Percentiles rank a stretch among this genome's conserved stretches.
Conservation (phyloP, 2,329 filamentous ascomycete genomes). For the Didymella pinodella region DNA sequence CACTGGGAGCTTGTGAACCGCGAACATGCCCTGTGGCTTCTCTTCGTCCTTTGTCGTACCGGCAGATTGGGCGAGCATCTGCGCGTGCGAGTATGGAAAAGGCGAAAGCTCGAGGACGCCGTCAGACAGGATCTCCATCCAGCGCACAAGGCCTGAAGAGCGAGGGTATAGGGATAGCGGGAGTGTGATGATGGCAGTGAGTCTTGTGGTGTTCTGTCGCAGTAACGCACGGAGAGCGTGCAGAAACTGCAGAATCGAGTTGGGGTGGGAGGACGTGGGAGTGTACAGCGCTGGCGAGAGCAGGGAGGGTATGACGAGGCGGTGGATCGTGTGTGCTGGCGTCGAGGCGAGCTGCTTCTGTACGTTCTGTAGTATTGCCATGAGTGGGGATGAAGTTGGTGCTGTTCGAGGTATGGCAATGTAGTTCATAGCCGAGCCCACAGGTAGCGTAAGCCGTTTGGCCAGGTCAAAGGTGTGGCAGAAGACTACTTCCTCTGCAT, state of each 20-base stretch:
- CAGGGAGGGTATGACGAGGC: constrained; percentile 83
- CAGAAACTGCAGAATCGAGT: constrained; percentile 79
- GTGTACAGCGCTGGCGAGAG: constrained; percentile 88
- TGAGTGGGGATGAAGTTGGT: constrained; percentile 63
- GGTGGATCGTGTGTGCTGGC: constrained; percentile 71
- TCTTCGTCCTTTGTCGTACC: constrained; percentile 70
- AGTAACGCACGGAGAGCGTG: constrained; percentile 80
- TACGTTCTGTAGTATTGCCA: constrained; percentile 69
- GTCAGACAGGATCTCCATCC: constrained; percentile 85
- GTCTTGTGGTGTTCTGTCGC: constrained; percentile 67
- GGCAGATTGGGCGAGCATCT: constrained; percentile 57
- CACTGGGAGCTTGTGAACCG: constrained; percentile 81
- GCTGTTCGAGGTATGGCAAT: constrained; percentile 66
- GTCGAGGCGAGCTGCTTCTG: constrained; percentile 60
- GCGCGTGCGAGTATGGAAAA: constrained; percentile 67
- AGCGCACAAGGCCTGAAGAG: constrained; percentile 76
- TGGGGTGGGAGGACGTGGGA: constrained; percentile 71
- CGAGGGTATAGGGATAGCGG: constrained; percentile 83
- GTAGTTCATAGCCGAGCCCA: constrained; percentile 54
- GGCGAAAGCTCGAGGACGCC: constrained; percentile 84
- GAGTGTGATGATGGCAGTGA: constrained; percentile 78
- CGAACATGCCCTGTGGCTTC: constrained; percentile 83
- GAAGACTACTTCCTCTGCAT: constrained; percentile 63
- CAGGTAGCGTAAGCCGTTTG: constrained; percentile 56
- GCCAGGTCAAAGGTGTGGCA: constrained; percentile 63